Conservation (phyloP, 2,329 filamentous ascomycete genomes). For the Colletotrichum musicola region DNA sequence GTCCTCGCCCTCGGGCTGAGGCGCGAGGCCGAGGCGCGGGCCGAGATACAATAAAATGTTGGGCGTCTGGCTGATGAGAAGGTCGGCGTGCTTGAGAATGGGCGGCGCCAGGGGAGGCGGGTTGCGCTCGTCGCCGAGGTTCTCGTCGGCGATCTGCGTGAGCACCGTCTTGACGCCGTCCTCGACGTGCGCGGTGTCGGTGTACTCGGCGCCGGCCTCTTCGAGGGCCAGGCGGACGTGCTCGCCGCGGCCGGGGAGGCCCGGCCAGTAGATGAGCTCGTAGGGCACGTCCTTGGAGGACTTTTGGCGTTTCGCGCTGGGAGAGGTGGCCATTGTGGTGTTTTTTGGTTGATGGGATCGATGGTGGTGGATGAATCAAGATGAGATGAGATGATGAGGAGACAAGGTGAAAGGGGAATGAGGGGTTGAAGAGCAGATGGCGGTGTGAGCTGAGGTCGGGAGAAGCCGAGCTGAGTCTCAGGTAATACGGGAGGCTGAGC, state of each 20-base stretch:
- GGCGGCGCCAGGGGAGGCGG: conserved; percentile 77
- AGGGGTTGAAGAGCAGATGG: not conserved
- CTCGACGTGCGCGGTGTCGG: conserved; percentile 64
- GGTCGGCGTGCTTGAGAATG: conserved; percentile 70
- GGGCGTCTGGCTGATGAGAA: conserved; percentile 76
- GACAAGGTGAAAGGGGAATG: not conserved
- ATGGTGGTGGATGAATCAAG: not conserved
- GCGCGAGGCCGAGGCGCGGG: conserved; percentile 68
- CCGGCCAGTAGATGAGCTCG: conserved; percentile 79
- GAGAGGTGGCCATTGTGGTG: conserved; percentile 32
- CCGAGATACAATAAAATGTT: conserved; percentile 81
- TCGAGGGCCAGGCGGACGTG: conserved; percentile 80
- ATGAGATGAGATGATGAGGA: not conserved
- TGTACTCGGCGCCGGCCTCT: conserved; percentile 74
- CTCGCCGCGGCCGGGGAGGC: conserved; percentile 80
- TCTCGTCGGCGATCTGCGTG: conserved; percentile 57
- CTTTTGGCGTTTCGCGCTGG: conserved; percentile 46
- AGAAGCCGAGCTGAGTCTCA: not conserved
- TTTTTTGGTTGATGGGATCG: not conserved
- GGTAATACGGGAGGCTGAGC: conserved; percentile 10
- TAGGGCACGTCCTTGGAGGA: conserved; percentile 63
- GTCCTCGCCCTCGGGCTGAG: conserved; percentile 56
- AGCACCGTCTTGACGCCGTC: conserved; percentile 66
- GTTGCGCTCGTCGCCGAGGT: conserved; percentile 66
- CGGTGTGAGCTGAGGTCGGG: too few relatives aligned